These are phyloP conservation scores for Begonia peltatifolia DNA, from an alignment of 306 rosid species.

Conservation along the genomic window DNA sequence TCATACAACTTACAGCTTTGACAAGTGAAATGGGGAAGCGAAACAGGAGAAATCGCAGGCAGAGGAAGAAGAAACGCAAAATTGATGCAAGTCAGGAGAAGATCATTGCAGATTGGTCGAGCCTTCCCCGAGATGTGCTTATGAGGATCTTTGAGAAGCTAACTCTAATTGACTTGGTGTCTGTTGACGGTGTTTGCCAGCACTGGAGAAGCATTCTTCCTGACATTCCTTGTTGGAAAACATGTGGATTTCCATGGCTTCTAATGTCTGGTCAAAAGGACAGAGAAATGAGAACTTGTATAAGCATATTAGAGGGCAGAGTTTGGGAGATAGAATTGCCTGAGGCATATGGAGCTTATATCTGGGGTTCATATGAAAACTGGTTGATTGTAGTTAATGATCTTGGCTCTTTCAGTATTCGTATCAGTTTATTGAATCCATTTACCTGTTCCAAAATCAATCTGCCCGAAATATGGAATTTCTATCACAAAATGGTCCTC, in stretches of 20 bases:
- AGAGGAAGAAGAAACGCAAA: constrained; percentile 13
- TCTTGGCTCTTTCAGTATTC: constrained; percentile 21
- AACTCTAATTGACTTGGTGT: constrained; percentile 28
- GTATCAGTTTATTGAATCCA: constrained; percentile 35
- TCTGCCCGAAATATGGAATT: constrained; percentile 42
- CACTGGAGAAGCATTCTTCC: constrained; percentile 36
- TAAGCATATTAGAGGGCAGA: constrained; percentile 34
- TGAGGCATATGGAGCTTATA: constrained; percentile 25
- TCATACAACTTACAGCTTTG: no score
- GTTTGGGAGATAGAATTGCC: constrained; percentile 41
- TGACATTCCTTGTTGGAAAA: constrained; percentile 31
- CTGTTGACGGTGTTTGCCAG: constrained; percentile 39
- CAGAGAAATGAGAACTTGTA: constrained; percentile 29
- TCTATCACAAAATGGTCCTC: constrained; percentile 50
- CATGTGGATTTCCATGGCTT: constrained; percentile 47
- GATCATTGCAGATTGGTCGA: constrained; percentile 28
- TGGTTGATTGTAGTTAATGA: constrained; percentile 41
- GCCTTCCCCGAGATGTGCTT: constrained; percentile 21
- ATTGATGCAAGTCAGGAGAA: constrained; percentile 1
- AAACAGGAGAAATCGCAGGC: constrained; percentile 17
- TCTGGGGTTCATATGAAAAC: constrained; percentile 57
- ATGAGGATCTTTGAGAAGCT: constrained; percentile 26
- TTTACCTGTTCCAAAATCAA: constrained; percentile 24
- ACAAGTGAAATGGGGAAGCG: constrained; percentile 10
- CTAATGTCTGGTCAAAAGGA: constrained; percentile 39